Conservation (phyloP, 2,329 filamentous ascomycete genomes). For the Aspergillus fischeri region DNA sequence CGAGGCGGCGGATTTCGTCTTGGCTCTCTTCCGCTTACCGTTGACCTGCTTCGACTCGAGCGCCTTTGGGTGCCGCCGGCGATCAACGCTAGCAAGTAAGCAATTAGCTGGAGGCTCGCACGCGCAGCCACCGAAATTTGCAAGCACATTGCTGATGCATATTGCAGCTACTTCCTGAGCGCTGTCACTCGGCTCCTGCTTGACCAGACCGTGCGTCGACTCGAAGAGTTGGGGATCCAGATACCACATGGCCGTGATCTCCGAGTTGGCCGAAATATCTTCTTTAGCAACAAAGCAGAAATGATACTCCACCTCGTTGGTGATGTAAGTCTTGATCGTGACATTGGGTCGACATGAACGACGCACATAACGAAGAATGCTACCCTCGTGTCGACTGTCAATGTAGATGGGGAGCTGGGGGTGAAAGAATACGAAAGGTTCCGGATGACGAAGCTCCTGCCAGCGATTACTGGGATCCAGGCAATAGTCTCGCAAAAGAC, state of each 20-base stretch:
- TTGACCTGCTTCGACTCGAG: slow-evolving; percentile 41
- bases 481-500: slow-evolving; percentile 69
- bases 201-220: slow-evolving; percentile 37
- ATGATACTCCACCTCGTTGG: slow-evolving; percentile 73
- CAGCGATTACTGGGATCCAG: slow-evolving; percentile 63
- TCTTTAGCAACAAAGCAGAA: slow-evolving; percentile 89
- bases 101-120: slow-evolving; percentile 39
- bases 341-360: slow-evolving; percentile 90
- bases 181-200: slow-evolving; percentile 38
- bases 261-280: slow-evolving; percentile 58
- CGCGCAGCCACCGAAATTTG: slow-evolving; percentile 48
- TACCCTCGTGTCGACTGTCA: slow-evolving; percentile 84
- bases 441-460: slow-evolving; percentile 56
- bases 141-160: slow-evolving; percentile 46
- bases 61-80: slow-evolving; percentile 34
- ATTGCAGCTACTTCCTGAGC: slow-evolving; percentile 40
- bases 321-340: slow-evolving; percentile 79
- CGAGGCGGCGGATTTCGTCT: slow-evolving; percentile 46
- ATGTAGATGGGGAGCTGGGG: slow-evolving; percentile 86
- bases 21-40: slow-evolving; percentile 47
- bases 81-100: slow-evolving; percentile 41
- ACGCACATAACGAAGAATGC: slow-evolving; percentile 79
- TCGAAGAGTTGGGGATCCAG: slow-evolving; percentile 39
- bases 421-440: slow-evolving; percentile 81
- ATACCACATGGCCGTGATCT: slow-evolving; percentile 49